These are phyloP conservation scores for Nadsonia starkeyi-henricii DNA, from an alignment of 1,139 yeast species.

Conservation along the genomic window DNA sequence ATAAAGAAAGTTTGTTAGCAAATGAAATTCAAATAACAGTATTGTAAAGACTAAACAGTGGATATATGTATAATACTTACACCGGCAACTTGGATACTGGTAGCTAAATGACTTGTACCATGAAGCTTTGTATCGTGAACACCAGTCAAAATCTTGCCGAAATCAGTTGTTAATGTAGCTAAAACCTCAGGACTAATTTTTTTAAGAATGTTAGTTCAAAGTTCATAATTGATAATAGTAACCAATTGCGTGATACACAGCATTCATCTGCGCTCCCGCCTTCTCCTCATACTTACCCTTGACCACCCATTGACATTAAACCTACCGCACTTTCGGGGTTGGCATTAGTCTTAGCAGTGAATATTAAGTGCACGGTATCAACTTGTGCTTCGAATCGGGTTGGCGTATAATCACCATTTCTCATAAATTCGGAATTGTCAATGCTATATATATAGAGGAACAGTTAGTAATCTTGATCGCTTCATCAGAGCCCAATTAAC, in stretches of 20 bases:
- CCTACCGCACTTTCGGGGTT: constrained; percentile 96
- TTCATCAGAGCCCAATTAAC: constrained; percentile 1
- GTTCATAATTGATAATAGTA: background rate
- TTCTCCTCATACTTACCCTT: constrained; percentile 21
- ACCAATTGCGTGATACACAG: background rate
- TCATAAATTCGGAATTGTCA: constrained; percentile 90
- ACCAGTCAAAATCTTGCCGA: constrained; percentile 79
- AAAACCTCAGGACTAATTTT: constrained; percentile 50
- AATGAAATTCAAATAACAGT: background rate
- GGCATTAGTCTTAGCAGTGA: constrained; percentile 70
- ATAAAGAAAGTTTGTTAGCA: constrained; percentile 1
- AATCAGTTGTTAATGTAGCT: constrained; percentile 77
- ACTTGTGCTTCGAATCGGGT: constrained; percentile 87
- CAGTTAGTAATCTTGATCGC: background rate
- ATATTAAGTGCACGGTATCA: constrained; percentile 81
- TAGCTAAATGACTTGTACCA: constrained; percentile 57
- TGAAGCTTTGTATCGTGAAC: constrained; percentile 66
- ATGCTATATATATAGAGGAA: constrained; percentile 29
- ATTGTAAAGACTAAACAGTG: background rate
- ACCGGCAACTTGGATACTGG: constrained; percentile 94
- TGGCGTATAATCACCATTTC: constrained; percentile 88
- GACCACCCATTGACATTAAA: constrained; percentile 75
- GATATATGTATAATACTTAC: constrained; percentile 11
- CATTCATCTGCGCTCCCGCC: constrained; percentile 5
- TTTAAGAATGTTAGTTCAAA: background rate